A percentile compares a stretch with the other conserved stretches of the same genome.
phyloP scores from a whole-genome alignment of 108 stramenopile genomes.

The Pseudonitzschia multistriata region DNA sequence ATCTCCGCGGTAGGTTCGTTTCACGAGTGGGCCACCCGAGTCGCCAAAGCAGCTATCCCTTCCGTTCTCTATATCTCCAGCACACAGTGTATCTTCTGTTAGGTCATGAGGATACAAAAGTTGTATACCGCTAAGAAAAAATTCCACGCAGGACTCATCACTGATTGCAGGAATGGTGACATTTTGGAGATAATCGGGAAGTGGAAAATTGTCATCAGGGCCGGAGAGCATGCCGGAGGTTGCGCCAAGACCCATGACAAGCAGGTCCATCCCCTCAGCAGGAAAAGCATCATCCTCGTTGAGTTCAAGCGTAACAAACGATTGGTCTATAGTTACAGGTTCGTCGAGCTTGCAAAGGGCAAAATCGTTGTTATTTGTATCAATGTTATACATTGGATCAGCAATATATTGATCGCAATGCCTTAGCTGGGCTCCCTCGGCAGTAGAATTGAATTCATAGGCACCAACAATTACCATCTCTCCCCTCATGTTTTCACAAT shows the following conservation, averaged over 20 bases:
- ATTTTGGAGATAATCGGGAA: not conserved
- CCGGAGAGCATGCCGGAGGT: not conserved
- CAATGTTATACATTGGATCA: not conserved
- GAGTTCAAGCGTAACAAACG: not conserved
- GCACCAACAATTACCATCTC: not conserved
- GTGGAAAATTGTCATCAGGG: not conserved
- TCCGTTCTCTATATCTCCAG: slow-evolving; percentile 38
- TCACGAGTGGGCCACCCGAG: slow-evolving; percentile 40
- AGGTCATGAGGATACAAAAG: not conserved
- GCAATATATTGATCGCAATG: not conserved
- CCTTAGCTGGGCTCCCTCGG: not conserved
- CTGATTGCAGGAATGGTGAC: not conserved
- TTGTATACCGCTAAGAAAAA: not conserved
- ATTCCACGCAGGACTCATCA: not conserved
- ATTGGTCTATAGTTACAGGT: not conserved
- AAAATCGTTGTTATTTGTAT: not conserved
- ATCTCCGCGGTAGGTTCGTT: not conserved
- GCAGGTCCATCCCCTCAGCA: not conserved
- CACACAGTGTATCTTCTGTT: slow-evolving; percentile 24
- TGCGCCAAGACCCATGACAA: not conserved
- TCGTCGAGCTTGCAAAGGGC: not conserved
- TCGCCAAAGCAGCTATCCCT: slow-evolving; percentile 35
- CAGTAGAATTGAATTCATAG: not conserved
- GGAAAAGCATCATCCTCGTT: not conserved
- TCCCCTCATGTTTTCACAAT: not conserved